Conservation (phyloP, 2,329 filamentous ascomycete species). For the Trichocomaceae sp. region DNA sequence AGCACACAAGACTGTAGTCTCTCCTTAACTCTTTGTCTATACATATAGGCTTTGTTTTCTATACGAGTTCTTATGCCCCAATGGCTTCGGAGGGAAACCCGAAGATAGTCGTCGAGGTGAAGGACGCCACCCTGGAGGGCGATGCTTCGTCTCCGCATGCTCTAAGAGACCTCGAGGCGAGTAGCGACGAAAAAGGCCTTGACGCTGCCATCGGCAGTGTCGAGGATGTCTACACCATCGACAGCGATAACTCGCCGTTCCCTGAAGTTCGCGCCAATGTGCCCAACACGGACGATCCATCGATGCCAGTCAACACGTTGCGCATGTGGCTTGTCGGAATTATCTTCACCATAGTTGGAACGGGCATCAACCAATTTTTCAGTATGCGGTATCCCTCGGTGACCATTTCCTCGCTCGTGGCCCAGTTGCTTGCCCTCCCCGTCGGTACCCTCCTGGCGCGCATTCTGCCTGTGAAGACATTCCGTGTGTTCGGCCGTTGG, state of each 20-base stretch:
- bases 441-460: constrained; percentile 37
- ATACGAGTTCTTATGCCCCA: background rate
- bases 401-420: constrained; percentile 42
- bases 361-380: constrained; percentile 45
- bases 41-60: background rate
- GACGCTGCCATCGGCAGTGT: constrained; percentile 19
- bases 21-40: background rate
- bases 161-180: constrained; percentile 7
- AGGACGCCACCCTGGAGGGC: background rate
- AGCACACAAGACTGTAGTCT: background rate
- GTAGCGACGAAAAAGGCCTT: constrained; percentile 15
- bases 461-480: constrained; percentile 31
- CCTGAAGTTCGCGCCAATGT: constrained; percentile 18
- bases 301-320: constrained; percentile 24
- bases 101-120: background rate
- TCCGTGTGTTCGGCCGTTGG: constrained; percentile 17
- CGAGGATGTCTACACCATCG: constrained; percentile 16
- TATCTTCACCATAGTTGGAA: constrained; percentile 33
- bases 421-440: constrained; percentile 41
- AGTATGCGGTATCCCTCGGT: constrained; percentile 42
- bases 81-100: background rate
- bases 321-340: constrained; percentile 42
- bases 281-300: constrained; percentile 25
- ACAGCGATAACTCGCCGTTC: constrained; percentile 15
- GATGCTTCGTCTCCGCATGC: background rate